Base-by-base conservation (phyloP, 208 protist genomes). In the Leishmania major region DNA sequence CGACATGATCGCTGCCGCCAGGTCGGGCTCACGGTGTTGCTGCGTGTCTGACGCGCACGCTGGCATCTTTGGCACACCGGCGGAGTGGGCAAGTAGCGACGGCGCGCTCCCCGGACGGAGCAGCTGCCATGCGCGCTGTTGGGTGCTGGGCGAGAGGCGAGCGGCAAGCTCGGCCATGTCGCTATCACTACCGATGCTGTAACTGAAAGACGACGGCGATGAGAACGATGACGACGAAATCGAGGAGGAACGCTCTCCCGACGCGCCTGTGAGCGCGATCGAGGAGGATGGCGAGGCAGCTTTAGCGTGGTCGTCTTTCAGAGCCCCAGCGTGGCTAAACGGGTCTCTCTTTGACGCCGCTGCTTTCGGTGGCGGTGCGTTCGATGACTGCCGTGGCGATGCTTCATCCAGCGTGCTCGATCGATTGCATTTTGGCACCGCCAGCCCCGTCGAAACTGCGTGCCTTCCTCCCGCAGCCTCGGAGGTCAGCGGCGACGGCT, bases 151-250 rank as follows among this genome's bases (percentile, higher is more conserved):
- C 19, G 75, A 86, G 13, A 83, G 74, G 19, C 71, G 66, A 15
- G 72, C n/a, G 3, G 75, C 79, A 2, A 83, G 78, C 64, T 51
- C 78, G 28, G 53, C 60, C 40, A 83, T 64, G 78, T 80, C 83
- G 59, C 74, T 79, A 17, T 51, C 70, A 37, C 10, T 74, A 37
- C 55, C 59, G 43, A 47, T 78, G 77, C 55, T 69, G 45, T 25
- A 19, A 19, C 49, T 73, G 60, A 40, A 45, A 45, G 31, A 40
- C 22, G 45, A 57, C 45, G 40, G 47, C 47, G 49, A 43, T 22
- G 81, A 59, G 13, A 43, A 57, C 7, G 70, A 69, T 7, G 31
- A 53, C n/a, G 37, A 40, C 17, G 62, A 5, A 11, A n/a, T 17
- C 4, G 73, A 62, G 7, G 73, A 77, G 51, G 53, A 57, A 2